Conservation (phyloP, 129 eudicot species). For the Flaveria robusta region DNA sequence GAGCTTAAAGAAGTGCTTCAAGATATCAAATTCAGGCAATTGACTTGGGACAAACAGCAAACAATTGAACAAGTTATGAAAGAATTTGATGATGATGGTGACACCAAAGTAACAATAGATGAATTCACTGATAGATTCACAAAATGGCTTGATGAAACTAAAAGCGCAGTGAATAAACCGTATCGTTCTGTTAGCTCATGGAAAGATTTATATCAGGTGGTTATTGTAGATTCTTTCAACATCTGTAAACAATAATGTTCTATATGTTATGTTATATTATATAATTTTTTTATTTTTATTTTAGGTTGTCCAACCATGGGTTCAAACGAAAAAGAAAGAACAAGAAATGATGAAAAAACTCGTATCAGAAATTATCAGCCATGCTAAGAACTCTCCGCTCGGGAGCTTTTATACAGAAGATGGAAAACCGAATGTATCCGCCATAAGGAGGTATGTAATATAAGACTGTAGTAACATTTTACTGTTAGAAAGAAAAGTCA, state of each 20-base stretch:
- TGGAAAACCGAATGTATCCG: conserved; percentile 58
- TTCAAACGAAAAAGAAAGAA: conserved; percentile 59
- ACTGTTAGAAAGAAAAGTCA: background rate
- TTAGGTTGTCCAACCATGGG: conserved; percentile 84
- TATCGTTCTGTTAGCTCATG: conserved; percentile 58
- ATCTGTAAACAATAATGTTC: background rate
- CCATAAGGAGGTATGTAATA: conserved; percentile 52
- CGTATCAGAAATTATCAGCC: conserved; percentile 50
- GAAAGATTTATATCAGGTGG: conserved; percentile 70
- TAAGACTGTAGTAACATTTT: background rate
- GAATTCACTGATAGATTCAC: conserved; percentile 62
- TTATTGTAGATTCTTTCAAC: background rate
- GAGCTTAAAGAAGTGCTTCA: conserved; percentile 62
- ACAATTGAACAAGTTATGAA: conserved; percentile 52
- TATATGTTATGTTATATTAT: no score
- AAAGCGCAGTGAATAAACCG: conserved; percentile 53
- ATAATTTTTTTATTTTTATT: no score
- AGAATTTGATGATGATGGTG: conserved; percentile 58
- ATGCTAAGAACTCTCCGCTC: conserved; percentile 47
- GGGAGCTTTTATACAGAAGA: conserved; percentile 59
- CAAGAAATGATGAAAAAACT: conserved; percentile 58
- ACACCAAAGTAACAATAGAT: conserved; percentile 57
- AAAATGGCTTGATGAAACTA: conserved; percentile 71
- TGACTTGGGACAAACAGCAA: conserved; percentile 52
- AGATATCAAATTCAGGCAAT: conserved; percentile 49